Conservation (phyloP, 192 early-diverging fungal genomes). For the Umbelopsis isabellina region DNA sequence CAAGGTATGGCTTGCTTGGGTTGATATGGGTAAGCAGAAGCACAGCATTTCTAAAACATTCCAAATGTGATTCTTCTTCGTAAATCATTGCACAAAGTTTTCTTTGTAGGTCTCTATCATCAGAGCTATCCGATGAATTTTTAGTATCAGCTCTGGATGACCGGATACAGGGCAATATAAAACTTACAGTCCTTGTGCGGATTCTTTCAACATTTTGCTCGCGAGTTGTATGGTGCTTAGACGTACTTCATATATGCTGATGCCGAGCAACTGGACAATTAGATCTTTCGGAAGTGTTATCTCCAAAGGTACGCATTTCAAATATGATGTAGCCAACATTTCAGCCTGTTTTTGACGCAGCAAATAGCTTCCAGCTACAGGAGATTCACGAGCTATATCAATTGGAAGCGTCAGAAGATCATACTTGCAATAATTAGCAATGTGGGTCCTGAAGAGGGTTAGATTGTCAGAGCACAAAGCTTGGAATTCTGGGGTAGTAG, state of each 20-base stretch:
- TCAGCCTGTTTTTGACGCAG: slow-evolving; percentile 44
- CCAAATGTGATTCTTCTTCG: slow-evolving; percentile 45
- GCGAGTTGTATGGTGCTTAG: slow-evolving; percentile 53
- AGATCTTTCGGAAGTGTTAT: neutral
- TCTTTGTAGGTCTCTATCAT: slow-evolving; percentile 31
- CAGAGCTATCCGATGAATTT: neutral
- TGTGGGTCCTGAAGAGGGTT: neutral
- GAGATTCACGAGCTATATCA: neutral
- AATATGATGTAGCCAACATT: neutral
- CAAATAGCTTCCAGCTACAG: slow-evolving; percentile 43
- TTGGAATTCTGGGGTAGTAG: neutral
- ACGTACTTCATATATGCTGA: slow-evolving; percentile 70
- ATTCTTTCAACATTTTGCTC: slow-evolving; percentile 16
- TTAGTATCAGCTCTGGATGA: neutral
- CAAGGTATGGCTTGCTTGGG: slow-evolving; percentile 26
- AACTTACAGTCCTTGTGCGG: neutral
- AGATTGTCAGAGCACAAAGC: neutral
- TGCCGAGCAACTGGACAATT: slow-evolving; percentile 46
- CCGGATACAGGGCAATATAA: neutral
- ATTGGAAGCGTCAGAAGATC: neutral
- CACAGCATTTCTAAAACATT: slow-evolving; percentile 51
- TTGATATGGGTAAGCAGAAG: slow-evolving; percentile 45
- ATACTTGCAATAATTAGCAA: slow-evolving; percentile 5
- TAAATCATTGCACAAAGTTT: slow-evolving; percentile 45
- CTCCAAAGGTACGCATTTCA: slow-evolving; percentile 17